phyloP scores from a whole-genome alignment of 768 basidiomycete species.

The Tylopilus felleus region DNA sequence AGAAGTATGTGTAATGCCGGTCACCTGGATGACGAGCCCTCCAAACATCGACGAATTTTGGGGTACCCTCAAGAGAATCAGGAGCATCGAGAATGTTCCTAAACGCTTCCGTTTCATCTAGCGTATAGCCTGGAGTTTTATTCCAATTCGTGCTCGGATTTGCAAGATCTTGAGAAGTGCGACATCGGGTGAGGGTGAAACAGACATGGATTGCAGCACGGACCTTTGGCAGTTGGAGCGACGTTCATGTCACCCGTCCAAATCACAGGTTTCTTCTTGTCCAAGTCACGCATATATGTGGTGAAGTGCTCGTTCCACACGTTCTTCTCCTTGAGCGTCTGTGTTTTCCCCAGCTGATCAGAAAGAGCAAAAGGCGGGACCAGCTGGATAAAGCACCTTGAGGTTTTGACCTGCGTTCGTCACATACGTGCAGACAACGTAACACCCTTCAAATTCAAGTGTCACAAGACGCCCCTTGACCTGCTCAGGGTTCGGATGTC shows the following conservation, averaged over 20 bases:
- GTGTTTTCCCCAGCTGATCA: constrained; percentile 2
- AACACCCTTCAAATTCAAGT: constrained; percentile 71
- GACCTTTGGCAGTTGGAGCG: constrained; percentile 73
- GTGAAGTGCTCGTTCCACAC: constrained; percentile 80
- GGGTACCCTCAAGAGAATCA: constrained; percentile 30
- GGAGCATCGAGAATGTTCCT: constrained; percentile 60
- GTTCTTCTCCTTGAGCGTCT: constrained; percentile 77
- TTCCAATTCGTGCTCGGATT: constrained; percentile 80
- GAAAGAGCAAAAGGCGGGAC: neutral
- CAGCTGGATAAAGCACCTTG: constrained; percentile 46
- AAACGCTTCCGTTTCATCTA: constrained; percentile 76
- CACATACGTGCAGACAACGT: constrained; percentile 77
- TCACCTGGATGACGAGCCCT: constrained; percentile 61
- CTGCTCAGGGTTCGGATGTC: constrained; percentile 59
- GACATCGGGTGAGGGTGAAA: neutral
- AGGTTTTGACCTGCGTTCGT: constrained; percentile 77
- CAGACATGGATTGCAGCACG: neutral
- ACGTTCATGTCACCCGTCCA: constrained; percentile 90
- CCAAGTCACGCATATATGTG: constrained; percentile 64
- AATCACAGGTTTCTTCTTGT: constrained; percentile 78
- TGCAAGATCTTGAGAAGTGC: constrained; percentile 49
- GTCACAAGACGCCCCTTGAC: constrained; percentile 80
- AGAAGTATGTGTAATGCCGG: constrained; percentile 83
- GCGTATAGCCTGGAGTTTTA: constrained; percentile 82
- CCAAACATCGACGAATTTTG: constrained; percentile 78